Percentiles rank a stretch among this genome's conserved stretches.
Evolutionary conservation across 768 basidiomycete species (phyloP).

Genomic region (Coprinopsis strossmayeri): DNA sequence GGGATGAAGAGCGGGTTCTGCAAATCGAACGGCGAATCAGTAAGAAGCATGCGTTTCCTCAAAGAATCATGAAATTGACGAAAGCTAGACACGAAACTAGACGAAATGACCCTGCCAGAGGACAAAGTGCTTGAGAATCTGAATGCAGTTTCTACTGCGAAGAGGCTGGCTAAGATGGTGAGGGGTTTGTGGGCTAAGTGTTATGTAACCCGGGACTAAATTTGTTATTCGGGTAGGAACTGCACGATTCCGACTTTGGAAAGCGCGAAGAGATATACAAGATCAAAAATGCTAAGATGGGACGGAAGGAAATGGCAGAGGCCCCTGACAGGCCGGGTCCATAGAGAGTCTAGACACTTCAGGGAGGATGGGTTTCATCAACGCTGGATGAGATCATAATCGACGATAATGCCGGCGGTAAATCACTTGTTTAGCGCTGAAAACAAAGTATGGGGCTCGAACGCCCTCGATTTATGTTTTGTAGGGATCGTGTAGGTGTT

Average conservation of each 20-base stretch:
- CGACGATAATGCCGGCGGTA: conserved; percentile 5
- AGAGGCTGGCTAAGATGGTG: conserved; percentile 92
- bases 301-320: conserved; percentile 6
- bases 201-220: neutral
- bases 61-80: neutral
- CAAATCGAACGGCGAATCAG: conserved; percentile 83
- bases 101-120: conserved; percentile 74
- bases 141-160: conserved; percentile 87
- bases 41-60: conserved; percentile 31
- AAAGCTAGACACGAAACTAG: conserved; percentile 62
- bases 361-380: neutral
- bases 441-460: no score
- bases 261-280: conserved; percentile 79
- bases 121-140: conserved; percentile 75
- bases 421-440: neutral
- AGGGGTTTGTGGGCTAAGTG: conserved; percentile 20
- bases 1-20: conserved; percentile 79
- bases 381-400: neutral
- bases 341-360: neutral
- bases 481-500: neutral
- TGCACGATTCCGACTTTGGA: conserved; percentile 88
- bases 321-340: no score
- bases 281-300: conserved; percentile 41
- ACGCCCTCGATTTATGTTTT: no score
- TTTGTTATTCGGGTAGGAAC: conserved; percentile 40